Evolutionary conservation across 805 yeast species (phyloP).

Genomic region (Candida endomychidarum): DNA sequence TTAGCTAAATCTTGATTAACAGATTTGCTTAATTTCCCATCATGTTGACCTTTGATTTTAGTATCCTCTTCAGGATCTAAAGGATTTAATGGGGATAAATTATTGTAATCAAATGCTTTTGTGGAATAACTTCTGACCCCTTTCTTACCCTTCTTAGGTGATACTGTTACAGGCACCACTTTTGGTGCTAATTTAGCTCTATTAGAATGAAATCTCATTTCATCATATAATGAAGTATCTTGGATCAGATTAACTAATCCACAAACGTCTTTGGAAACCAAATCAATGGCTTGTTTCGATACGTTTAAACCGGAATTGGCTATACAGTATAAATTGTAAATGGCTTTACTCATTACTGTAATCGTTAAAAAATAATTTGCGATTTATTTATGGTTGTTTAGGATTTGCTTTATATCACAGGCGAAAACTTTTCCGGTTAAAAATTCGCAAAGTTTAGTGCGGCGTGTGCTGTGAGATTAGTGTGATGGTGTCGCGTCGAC

Average conservation of each 20-base stretch:
- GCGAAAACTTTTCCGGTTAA: slow-evolving; percentile 5
- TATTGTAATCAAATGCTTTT: slow-evolving; percentile 8
- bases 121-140: slow-evolving; percentile 8
- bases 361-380: background rate
- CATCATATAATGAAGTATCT: slow-evolving; percentile 3
- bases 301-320: slow-evolving; percentile 6
- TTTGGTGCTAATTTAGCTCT: slow-evolving; percentile 1
- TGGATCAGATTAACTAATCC: background rate
- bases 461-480: slow-evolving; percentile 1
- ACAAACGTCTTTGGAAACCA: slow-evolving; percentile 5
- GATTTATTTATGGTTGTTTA: background rate
- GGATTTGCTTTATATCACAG: slow-evolving; percentile 1
- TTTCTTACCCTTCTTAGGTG: background rate
- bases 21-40: slow-evolving; percentile 4
- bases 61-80: background rate
- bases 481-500: background rate
- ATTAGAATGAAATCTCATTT: slow-evolving; percentile 3
- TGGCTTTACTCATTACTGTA: slow-evolving; percentile 7
- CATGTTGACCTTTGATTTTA: background rate
- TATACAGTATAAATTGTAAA: slow-evolving; percentile 9
- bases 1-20: slow-evolving; percentile 23
- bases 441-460: slow-evolving; percentile 4
- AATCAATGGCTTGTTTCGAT: background rate
- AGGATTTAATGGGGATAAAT: slow-evolving; percentile 4
- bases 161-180: background rate